Base-by-base conservation (phyloP, 768 basidiomycete genomes). In the Russula sp. region DNA sequence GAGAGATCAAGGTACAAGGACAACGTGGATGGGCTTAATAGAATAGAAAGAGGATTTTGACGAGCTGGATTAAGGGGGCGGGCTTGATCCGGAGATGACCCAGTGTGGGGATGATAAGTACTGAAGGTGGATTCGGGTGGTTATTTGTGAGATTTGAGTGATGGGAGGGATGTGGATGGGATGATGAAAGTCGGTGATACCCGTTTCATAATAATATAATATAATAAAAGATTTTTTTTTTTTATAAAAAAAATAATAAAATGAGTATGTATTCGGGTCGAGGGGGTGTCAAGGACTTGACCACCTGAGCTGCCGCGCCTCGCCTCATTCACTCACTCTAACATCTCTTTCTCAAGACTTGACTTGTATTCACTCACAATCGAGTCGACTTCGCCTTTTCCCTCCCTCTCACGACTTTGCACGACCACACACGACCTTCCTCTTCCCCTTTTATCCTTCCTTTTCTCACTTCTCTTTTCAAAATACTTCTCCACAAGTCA, bases 371-470 rank as follows among this genome's bases (percentile, higher is more conserved):
- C 22, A 11, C 59, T 59, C 51, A 52, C 45, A 55, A 32, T 61
- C 60, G 45, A 55, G 37, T 49, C 67, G 45, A 66, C 61, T 60
- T 67, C 61, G 57, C 66, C 68, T 58, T 64, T 61, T 64, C 70
- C 72, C 74, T 71, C 49, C 53, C 59, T 65, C 66, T 70, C 69
- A 71, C 64, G 68, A 66, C 65, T 58, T 66, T 61, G 63, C 63
- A 64, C 63, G 63, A 64, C 63, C 63, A 64, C 63, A 60, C 63
- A 64, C 63, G 63, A 64, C 63, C 58, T 63, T 60, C 59, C 57
- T 48, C 59, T 53, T 57, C 64, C 52, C 42, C 53, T 55, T 45
- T 20, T 37, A 35, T 52, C 44, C 51, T 4, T 52, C 47, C 27
- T 16, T 59, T 37, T 39, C 48, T n/a, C 56, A 48, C 32, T 57